These are phyloP conservation scores for Amesomyces nigricolor DNA, from an alignment of 2,329 filamentous ascomycete species.

Conservation along the genomic window DNA sequence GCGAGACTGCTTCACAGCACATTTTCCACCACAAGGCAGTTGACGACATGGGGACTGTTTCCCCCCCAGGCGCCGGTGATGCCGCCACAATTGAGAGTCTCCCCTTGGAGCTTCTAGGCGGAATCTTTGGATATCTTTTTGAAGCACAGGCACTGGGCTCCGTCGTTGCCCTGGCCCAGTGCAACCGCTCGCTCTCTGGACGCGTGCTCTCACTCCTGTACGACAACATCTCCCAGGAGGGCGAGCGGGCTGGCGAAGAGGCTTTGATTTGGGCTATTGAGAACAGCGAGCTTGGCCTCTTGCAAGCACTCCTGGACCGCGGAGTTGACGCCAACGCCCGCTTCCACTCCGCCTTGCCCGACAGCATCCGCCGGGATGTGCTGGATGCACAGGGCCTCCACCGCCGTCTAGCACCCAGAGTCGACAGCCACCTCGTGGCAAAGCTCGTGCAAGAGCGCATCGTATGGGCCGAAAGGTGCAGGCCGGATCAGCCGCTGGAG, in stretches of 20 bases:
- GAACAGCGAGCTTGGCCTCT: not conserved
- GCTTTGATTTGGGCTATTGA: constrained; percentile 4
- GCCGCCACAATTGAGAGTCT: not conserved
- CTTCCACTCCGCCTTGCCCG: not conserved
- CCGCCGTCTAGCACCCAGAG: not conserved
- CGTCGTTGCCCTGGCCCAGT: not conserved
- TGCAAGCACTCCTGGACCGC: not conserved
- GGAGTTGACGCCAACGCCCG: constrained; percentile 2
- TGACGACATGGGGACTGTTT: too few relatives aligned
- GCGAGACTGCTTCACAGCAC: too few relatives aligned
- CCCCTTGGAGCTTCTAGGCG: not conserved
- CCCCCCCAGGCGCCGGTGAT: too few relatives aligned
- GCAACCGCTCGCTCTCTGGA: not conserved
- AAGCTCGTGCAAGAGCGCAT: not conserved
- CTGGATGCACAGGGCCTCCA: not conserved
- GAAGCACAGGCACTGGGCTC: not conserved
- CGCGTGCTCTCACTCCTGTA: not conserved
- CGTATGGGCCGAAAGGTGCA: not conserved
- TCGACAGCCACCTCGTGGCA: constrained; percentile 1
- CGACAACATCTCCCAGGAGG: not conserved
- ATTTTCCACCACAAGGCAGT: too few relatives aligned
- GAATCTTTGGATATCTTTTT: not conserved
- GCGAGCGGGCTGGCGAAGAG: not conserved
- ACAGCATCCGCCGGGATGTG: not conserved
- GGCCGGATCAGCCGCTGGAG: not conserved